These are phyloP conservation scores for Nakazawaea anatomiae DNA, from an alignment of 805 yeast genomes.

Conservation along the genomic window DNA sequence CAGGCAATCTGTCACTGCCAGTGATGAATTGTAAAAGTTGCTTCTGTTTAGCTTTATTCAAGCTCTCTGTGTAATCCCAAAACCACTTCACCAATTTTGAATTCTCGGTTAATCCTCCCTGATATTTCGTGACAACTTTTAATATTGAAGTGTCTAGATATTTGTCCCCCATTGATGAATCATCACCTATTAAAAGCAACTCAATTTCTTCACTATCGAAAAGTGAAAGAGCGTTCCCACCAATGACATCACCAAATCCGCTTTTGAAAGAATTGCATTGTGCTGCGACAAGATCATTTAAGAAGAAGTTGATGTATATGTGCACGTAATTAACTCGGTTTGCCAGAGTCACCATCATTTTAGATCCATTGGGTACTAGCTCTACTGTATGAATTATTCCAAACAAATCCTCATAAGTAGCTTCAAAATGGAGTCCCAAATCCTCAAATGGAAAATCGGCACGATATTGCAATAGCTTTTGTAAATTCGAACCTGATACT, in stretches of 20 bases:
- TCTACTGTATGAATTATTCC: constrained; percentile 39
- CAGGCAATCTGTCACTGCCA: constrained; percentile 89
- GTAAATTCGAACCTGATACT: constrained; percentile 47
- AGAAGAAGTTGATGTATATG: constrained; percentile 53
- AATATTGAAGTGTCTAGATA: constrained; percentile 58
- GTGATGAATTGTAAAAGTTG: constrained; percentile 72
- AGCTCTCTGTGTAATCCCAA: constrained; percentile 67
- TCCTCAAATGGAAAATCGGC: constrained; percentile 36
- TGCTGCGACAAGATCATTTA: constrained; percentile 45
- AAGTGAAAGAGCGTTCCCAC: constrained; percentile 73
- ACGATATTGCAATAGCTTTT: constrained; percentile 36
- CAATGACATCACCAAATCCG: constrained; percentile 76
- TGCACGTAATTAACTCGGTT: constrained; percentile 60
- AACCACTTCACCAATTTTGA: constrained; percentile 65
- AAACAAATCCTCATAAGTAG: constrained; percentile 45
- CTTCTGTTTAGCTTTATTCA: constrained; percentile 45
- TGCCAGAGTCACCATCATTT: constrained; percentile 45
- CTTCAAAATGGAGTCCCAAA: constrained; percentile 53
- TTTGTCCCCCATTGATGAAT: constrained; percentile 31
- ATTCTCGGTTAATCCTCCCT: constrained; percentile 47
- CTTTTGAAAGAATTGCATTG: constrained; percentile 54
- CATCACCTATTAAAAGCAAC: constrained; percentile 71
- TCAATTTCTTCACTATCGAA: constrained; percentile 82
- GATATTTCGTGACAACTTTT: constrained; percentile 67
- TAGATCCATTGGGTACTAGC: constrained; percentile 54